These are phyloP conservation scores for Sclerotinia glacialis DNA, from an alignment of 2,329 filamentous ascomycete genomes.

Conservation along the genomic window DNA sequence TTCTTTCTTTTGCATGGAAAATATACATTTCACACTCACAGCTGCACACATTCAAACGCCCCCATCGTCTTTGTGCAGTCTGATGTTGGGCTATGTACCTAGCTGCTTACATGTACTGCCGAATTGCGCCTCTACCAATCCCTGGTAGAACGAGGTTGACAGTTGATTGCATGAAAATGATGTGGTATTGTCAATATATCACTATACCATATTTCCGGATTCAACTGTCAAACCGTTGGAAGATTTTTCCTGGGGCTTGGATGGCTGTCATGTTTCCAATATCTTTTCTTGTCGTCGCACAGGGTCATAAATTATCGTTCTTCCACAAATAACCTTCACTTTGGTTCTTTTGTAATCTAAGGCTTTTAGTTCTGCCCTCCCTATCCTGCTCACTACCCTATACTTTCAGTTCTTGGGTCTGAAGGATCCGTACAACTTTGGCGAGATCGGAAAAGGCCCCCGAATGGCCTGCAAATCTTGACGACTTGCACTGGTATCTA, in stretches of 20 bases:
- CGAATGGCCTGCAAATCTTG: neutral
- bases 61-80: conserved; percentile 18
- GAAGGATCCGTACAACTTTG: neutral
- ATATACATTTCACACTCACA: neutral
- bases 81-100: neutral
- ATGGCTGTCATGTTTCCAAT: neutral
- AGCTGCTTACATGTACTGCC: neutral
- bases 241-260: neutral
- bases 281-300: neutral
- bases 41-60: neutral
- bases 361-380: no score
- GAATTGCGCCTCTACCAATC: conserved; percentile 9
- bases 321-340: neutral
- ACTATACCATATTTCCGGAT: neutral
- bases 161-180: conserved; percentile 6
- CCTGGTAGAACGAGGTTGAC: neutral
- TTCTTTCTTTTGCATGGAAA: neutral
- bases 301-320: neutral
- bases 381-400: no score
- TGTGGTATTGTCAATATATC: neutral
- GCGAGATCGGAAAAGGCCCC: neutral
- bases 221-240: neutral
- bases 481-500: neutral
- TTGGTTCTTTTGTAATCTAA: neutral
- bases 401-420: neutral